Base-by-base conservation (phyloP, 768 basidiomycete species). In the Saitozyma podzolica region DNA sequence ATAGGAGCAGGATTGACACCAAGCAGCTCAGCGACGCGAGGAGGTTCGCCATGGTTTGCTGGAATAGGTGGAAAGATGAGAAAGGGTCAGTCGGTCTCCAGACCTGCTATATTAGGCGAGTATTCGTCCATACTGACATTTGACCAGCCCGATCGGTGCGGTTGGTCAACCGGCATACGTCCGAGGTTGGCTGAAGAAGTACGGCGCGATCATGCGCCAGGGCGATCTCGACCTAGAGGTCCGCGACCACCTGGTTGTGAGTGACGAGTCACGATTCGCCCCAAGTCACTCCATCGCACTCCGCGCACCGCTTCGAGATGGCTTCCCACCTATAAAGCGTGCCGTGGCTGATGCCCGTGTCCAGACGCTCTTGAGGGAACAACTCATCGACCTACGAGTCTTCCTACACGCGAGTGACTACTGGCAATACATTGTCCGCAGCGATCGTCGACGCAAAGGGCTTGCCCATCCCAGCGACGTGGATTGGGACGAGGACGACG, bases 61-160 rank as follows among this genome's bases (percentile, higher is more conserved):
- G 70, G 70, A 61, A 63, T 14, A 39, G 70, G 43, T 71, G 67
- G 66, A 50, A 45, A 2, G n/a, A 56, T n/a, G 56, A 71, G 53
- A 58, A 50, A n/a, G 70, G 66, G 70, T 71, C 42, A 61, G 66
- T 60, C 14, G 47, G 19, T 14, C 10, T 45, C 13, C 6, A 56
- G 1, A 9, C 6, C 6, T 40, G 43, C 29, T 48, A 5, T n/a
- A 47, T 19, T 19, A 19, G 1, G 20, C 1, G 3, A 48, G 56
- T 29, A 17, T 41, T 52, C 48, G 40, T 29, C 52, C 3, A 29
- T 66, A 14, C n/a, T 29, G 29, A 29, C 29, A 5, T 29, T 29
- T 2, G 2, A 2, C 29, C 2, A 71, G 70, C 4, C 55, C 65
- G 0, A 59, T 69, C 17, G 45, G 56, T 1, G 29, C 42, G 8